phyloP scores from a whole-genome alignment of 2,329 filamentous ascomycete genomes.

The Lasiodiplodia citricola region DNA sequence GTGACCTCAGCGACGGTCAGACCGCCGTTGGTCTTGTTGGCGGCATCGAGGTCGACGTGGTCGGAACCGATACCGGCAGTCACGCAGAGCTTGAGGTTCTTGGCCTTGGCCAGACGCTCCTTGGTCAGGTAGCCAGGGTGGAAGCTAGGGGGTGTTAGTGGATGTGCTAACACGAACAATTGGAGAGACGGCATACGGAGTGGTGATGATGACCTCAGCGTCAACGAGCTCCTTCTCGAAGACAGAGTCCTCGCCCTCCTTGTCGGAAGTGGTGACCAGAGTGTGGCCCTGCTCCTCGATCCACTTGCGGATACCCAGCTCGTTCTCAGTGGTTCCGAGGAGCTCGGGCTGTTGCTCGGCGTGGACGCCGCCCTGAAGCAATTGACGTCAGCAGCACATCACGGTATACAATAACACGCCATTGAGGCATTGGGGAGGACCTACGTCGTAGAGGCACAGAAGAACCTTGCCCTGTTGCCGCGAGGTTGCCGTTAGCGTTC shows the following conservation, averaged over 20 bases:
- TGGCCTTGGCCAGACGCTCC: constrained; percentile 94
- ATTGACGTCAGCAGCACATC: constrained; percentile 33
- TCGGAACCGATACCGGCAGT: constrained; percentile 98
- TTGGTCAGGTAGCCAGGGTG: constrained; percentile 97
- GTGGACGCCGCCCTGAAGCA: constrained; percentile 72
- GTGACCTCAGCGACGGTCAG: constrained; percentile 98
- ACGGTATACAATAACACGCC: background rate
- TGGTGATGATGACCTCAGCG: constrained; percentile 98
- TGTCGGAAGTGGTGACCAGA: constrained; percentile 95
- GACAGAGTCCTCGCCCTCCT: constrained; percentile 89
- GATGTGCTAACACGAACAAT: constrained; percentile 32
- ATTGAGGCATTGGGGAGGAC: constrained; percentile 39
- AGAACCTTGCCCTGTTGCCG: constrained; percentile 92
- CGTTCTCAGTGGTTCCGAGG: constrained; percentile 96
- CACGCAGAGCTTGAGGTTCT: constrained; percentile 97
- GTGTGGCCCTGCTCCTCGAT: constrained; percentile 97
- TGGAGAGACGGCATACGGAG: constrained; percentile 67
- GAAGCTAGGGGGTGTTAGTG: constrained; percentile 66
- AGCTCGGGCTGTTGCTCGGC: constrained; percentile 86
- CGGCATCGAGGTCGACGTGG: constrained; percentile 94
- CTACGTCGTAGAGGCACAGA: constrained; percentile 88
- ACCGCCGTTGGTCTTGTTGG: constrained; percentile 98
- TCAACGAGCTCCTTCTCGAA: constrained; percentile 97
- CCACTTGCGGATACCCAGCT: constrained; percentile 97
- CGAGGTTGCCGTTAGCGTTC: constrained; percentile 68